These are phyloP conservation scores for Ustilago hordei DNA, from an alignment of 1,284 basidiomycete species.

Conservation along the genomic window DNA sequence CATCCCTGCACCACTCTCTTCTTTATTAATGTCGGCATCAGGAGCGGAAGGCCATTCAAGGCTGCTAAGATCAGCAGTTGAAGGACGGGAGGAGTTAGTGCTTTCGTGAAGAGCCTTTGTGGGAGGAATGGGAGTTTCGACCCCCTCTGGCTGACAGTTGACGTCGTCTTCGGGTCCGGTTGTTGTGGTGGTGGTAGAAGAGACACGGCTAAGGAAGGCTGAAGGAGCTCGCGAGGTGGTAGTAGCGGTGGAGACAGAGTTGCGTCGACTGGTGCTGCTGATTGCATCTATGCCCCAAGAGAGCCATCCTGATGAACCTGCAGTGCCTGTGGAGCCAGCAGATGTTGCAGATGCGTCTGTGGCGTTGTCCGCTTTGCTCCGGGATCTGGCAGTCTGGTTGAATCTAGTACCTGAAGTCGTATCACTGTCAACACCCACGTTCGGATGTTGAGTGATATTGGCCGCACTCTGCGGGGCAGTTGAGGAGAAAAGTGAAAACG, in stretches of 20 bases:
- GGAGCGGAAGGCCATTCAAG: conserved; percentile 5
- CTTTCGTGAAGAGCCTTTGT: background rate
- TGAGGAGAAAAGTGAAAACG: conserved; percentile 33
- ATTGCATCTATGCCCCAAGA: conserved; percentile 12
- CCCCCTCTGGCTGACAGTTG: conserved; percentile 28
- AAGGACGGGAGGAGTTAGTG: background rate
- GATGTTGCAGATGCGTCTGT: conserved; percentile 8
- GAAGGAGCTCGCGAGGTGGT: background rate
- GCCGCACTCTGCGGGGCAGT: background rate
- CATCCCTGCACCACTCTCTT: background rate
- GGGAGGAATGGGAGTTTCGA: conserved; percentile 1
- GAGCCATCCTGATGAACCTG: conserved; percentile 16
- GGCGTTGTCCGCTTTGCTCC: background rate
- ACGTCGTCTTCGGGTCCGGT: conserved; percentile 14
- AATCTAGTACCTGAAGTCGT: background rate
- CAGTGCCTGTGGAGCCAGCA: conserved; percentile 8
- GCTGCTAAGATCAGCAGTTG: conserved; percentile 1
- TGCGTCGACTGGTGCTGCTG: conserved; percentile 6
- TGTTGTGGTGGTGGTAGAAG: background rate
- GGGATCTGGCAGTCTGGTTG: background rate
- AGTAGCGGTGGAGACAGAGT: conserved; percentile 8
- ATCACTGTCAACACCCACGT: background rate
- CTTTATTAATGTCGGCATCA: background rate
- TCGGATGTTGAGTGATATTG: background rate
- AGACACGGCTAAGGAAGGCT: background rate